Conservation (phyloP, 805 yeast species). For the Clavispora carvajalis region DNA sequence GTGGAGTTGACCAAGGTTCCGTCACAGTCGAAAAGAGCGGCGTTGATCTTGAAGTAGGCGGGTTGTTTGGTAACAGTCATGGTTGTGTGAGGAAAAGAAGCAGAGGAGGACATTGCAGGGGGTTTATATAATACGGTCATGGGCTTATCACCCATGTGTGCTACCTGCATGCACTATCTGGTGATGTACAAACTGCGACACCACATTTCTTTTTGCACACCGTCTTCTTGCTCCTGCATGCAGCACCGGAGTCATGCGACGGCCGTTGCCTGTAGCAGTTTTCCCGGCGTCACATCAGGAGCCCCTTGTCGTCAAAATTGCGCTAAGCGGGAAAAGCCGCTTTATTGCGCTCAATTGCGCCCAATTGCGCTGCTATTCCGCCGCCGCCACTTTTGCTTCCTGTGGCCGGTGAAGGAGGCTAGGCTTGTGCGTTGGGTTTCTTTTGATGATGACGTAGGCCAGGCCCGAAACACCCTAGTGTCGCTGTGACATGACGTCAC, state of each 20-base stretch:
- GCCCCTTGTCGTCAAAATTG: not conserved
- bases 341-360: too few relatives aligned
- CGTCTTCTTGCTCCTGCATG: not conserved
- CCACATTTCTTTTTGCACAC: not conserved
- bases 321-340: not conserved
- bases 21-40: slow-evolving; percentile 74
- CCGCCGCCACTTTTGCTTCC: not conserved
- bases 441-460: not conserved
- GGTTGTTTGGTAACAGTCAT: slow-evolving; percentile 31
- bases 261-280: not conserved
- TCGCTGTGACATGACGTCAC: not conserved
- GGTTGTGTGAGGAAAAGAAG: not conserved
- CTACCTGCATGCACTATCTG: slow-evolving; percentile 1
- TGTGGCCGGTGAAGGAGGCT: not conserved
- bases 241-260: not conserved
- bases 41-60: slow-evolving; percentile 38
- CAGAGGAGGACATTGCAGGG: not conserved
- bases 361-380: too few relatives aligned
- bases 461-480: not conserved
- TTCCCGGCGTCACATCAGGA: not conserved
- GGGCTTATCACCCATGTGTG: not conserved
- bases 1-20: slow-evolving; percentile 85
- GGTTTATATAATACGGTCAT: not conserved
- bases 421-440: not conserved
- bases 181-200: not conserved